phyloP scores from a whole-genome alignment of 441 rosid genomes.

The Aquilaria agallochum region DNA sequence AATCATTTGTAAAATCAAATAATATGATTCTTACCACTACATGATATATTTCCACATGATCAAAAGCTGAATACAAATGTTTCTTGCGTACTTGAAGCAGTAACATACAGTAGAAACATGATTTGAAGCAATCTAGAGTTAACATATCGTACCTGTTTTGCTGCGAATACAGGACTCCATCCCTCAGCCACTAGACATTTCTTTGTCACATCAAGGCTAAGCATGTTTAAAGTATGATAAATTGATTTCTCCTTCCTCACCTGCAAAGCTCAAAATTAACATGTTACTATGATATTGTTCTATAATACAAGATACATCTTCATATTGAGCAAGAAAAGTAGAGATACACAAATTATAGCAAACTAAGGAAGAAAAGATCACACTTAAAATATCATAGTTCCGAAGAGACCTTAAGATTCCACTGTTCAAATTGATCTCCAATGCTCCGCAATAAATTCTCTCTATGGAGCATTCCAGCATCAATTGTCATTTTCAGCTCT shows the following conservation, averaged over 20 bases:
- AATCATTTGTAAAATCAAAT: background rate
- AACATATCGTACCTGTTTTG: slow-evolving; percentile 31
- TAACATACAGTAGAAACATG: slow-evolving; percentile 4
- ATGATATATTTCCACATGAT: slow-evolving; percentile 1
- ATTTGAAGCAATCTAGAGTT: slow-evolving; percentile 7
- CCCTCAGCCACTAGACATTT: slow-evolving; percentile 72
- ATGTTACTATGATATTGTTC: too few relatives aligned
- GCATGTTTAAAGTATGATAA: slow-evolving; percentile 62
- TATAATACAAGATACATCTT: too few relatives aligned
- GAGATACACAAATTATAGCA: slow-evolving; percentile 21
- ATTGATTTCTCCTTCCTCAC: slow-evolving; percentile 59
- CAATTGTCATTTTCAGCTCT: slow-evolving; percentile 75
- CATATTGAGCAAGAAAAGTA: slow-evolving; percentile 11
- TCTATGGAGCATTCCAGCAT: slow-evolving; percentile 62
- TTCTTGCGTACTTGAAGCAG: background rate
- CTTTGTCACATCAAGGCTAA: slow-evolving; percentile 63
- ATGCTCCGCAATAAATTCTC: slow-evolving; percentile 30
- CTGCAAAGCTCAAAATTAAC: slow-evolving; percentile 19
- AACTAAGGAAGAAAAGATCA: background rate
- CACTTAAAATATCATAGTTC: too few relatives aligned
- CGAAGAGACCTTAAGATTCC: slow-evolving; percentile 56
- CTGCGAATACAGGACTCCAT: slow-evolving; percentile 68
- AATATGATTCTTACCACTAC: background rate
- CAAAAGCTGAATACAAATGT: slow-evolving; percentile 11
- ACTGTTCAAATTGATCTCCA: slow-evolving; percentile 36